Base-by-base conservation (phyloP, 306 rosid species). In the Citrullus amarus region DNA sequence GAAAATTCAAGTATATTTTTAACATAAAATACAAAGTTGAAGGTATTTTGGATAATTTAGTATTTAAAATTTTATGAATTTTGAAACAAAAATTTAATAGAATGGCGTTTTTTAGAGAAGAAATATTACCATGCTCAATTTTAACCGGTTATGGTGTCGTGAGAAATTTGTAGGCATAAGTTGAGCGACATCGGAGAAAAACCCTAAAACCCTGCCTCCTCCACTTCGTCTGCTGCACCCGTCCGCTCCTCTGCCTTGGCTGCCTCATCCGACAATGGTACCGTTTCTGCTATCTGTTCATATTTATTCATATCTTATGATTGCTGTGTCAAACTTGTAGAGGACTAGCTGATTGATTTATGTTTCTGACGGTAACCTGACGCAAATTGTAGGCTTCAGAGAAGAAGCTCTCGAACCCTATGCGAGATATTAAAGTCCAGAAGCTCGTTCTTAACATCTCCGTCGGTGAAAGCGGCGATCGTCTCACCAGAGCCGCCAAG, bases 381-480 rank as follows among this genome's bases (percentile, higher is more conserved):
- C 50, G 0, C 59, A 6, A 72, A 43, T 68, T 30, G 25, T 62
- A 84, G 84, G 84, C 91, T 62, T 83, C 96, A 6, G 96, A 90
- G 93, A 90, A 82, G 89, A 90, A 90, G 81, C 82, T 90, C 10
- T 76, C 89, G 44, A 90, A 88, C 50, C 93, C 96, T 4, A 87
- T 90, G 96, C 83, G 96, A 87, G 96, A 91, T 44, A 91, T 91
- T 84, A 89, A 91, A 72, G 96, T 91, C 22, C 96, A 91, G 83
- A 91, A 91, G 82, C 93, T 91, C 8, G 96, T 91, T 12, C 96
- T 91, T 77, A 89, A 91, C 84, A 86, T 91, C 78, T 91, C 96
- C 6, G 96, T 89, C 1, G 96, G 96, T 30, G 96, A 91, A 81
- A 87, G 93, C 57, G 96, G 96, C 20, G 96, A 91, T 78, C 93